Percentiles rank a stretch among this genome's conserved stretches.
phyloP scores from a whole-genome alignment of 768 basidiomycete species.

The Lactarius vividus region DNA sequence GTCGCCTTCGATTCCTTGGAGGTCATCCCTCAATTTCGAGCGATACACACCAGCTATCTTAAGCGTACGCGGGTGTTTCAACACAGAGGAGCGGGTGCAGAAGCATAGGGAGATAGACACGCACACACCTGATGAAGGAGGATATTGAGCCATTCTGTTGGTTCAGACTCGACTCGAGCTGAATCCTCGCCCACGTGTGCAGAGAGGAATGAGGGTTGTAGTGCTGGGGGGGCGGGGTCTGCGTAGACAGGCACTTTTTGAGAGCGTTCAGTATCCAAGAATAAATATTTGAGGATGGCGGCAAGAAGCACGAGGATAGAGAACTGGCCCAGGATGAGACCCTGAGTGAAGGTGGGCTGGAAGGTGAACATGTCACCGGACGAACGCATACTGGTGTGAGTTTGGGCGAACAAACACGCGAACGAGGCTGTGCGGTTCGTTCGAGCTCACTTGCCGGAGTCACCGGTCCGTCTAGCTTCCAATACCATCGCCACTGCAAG shows the following conservation, averaged over 20 bases:
- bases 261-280: constrained; percentile 74
- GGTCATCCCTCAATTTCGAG: constrained; percentile 68
- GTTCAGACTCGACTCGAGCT: constrained; percentile 50
- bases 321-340: constrained; percentile 87
- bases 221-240: constrained; percentile 10
- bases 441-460: background rate
- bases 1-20: constrained; percentile 71
- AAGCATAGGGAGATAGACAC: background rate
- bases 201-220: constrained; percentile 1
- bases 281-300: constrained; percentile 90
- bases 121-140: constrained; percentile 72
- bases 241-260: constrained; percentile 49
- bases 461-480: constrained; percentile 13
- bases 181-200: constrained; percentile 8
- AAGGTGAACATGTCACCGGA: constrained; percentile 66
- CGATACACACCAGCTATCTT: constrained; percentile 69
- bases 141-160: constrained; percentile 89
- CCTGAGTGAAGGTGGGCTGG: constrained; percentile 92
- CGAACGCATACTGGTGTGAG: constrained; percentile 10
- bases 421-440: no score
- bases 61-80: background rate
- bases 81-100: background rate
- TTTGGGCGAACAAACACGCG: background rate
- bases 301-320: constrained; percentile 76
- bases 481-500: no score